These are phyloP conservation scores for Litsea cubeba DNA, from an alignment of 164 flowering plant genomes.

Conservation along the genomic window DNA sequence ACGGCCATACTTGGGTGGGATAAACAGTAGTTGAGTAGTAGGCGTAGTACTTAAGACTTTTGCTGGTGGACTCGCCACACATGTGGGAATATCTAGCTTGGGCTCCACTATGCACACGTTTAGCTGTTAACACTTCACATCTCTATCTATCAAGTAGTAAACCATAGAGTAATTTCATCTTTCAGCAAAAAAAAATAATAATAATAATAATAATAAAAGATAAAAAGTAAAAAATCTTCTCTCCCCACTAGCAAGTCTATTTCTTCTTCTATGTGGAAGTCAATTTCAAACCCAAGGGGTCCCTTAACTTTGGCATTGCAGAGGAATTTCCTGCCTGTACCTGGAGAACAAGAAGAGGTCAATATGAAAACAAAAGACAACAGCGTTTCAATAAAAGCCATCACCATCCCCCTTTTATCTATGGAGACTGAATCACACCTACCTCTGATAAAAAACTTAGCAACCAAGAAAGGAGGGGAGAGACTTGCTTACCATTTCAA, in stretches of 20 bases:
- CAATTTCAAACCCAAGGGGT: background rate
- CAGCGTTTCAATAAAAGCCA: background rate
- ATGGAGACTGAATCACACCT: background rate
- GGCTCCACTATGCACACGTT: too few relatives aligned
- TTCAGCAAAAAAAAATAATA: background rate
- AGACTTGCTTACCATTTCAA: background rate
- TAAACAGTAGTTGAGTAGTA: too few relatives aligned
- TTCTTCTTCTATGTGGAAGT: background rate
- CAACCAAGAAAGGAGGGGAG: background rate
- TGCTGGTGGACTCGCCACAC: too few relatives aligned
- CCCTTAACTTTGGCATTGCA: background rate
- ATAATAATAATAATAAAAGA: background rate
- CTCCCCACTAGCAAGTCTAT: too few relatives aligned
- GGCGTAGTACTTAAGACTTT: too few relatives aligned
- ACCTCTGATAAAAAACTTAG: background rate
- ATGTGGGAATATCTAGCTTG: too few relatives aligned
- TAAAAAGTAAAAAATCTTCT: background rate
- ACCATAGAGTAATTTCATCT: background rate
- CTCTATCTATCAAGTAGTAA: too few relatives aligned
- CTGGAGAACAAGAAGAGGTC: background rate
- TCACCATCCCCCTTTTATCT: background rate
- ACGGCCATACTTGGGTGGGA: too few relatives aligned
- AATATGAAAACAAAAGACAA: background rate
- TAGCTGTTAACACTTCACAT: too few relatives aligned
- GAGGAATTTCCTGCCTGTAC: background rate